Percentiles rank a stretch among this genome's conserved stretches.
phyloP scores from a whole-genome alignment of 306 rosid genomes.

The Astragalus glycyphyllos region DNA sequence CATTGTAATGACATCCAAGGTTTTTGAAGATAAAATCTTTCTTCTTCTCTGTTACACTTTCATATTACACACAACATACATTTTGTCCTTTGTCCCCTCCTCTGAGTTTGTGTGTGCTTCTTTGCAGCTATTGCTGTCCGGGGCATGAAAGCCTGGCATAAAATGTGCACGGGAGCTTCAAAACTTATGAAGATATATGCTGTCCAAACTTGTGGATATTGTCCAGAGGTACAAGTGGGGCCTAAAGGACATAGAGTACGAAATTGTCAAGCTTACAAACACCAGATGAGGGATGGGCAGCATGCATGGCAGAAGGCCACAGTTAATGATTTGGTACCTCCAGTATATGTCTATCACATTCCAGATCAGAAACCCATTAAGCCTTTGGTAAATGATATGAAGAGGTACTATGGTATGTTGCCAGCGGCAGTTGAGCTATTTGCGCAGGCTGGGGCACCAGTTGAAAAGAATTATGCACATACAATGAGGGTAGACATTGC shows the following conservation, averaged over 20 bases:
- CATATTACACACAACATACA: neutral
- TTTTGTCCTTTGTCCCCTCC: constrained; percentile 14
- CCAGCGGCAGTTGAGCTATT: constrained; percentile 81
- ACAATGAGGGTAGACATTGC: constrained; percentile 67
- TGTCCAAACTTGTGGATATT: constrained; percentile 79
- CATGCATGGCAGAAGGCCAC: constrained; percentile 85
- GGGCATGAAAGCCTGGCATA: constrained; percentile 77
- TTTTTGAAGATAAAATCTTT: constrained; percentile 29
- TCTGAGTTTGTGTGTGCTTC: constrained; percentile 34
- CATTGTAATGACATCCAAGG: constrained; percentile 60
- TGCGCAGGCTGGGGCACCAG: constrained; percentile 64
- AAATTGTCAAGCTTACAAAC: constrained; percentile 73
- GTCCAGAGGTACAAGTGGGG: constrained; percentile 80
- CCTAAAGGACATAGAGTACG: constrained; percentile 77
- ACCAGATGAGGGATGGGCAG: constrained; percentile 88
- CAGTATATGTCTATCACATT: constrained; percentile 69
- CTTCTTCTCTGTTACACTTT: neutral
- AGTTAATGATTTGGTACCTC: constrained; percentile 62
- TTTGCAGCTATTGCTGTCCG: constrained; percentile 56
- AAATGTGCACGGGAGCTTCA: constrained; percentile 58
- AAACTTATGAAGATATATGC: constrained; percentile 64
- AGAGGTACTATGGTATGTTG: constrained; percentile 66
- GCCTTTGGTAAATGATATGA: constrained; percentile 62
- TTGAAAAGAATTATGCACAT: constrained; percentile 49
- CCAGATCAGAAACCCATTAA: constrained; percentile 46